Evolutionary conservation across 768 basidiomycete genomes (phyloP).

Genomic region (Naganishia randhawae): DNA sequence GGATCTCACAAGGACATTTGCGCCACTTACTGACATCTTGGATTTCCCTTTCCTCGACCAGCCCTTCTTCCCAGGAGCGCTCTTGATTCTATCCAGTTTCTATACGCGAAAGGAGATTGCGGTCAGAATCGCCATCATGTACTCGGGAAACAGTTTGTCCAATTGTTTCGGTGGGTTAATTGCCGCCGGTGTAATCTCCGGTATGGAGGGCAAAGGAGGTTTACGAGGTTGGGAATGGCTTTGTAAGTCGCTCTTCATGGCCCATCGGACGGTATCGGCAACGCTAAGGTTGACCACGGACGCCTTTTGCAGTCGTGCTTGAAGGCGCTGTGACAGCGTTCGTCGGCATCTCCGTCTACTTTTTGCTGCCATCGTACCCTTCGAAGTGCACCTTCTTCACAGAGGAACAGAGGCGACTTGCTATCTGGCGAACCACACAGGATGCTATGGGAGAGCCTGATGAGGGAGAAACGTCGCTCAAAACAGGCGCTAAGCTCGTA

Average conservation of each 20-base stretch:
- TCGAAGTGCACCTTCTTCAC: slow-evolving; percentile 23
- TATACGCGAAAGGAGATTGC: slow-evolving; percentile 60
- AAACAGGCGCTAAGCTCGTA: slow-evolving; percentile 23
- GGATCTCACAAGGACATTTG: not conserved
- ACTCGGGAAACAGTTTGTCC: slow-evolving; percentile 25
- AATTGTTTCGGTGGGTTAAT: slow-evolving; percentile 53
- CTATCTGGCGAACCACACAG: slow-evolving; percentile 24
- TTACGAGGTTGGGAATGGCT: slow-evolving; percentile 69
- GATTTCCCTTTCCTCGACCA: slow-evolving; percentile 55
- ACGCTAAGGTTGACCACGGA: not conserved
- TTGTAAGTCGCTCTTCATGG: slow-evolving; percentile 29
- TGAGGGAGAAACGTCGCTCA: slow-evolving; percentile 20
- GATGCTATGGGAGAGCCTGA: slow-evolving; percentile 26
- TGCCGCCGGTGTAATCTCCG: slow-evolving; percentile 68
- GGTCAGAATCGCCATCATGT: slow-evolving; percentile 60
- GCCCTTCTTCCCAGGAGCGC: slow-evolving; percentile 63
- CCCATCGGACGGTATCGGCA: not conserved
- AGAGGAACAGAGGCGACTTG: slow-evolving; percentile 20
- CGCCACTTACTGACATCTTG: no score
- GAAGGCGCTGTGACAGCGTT: slow-evolving; percentile 56
- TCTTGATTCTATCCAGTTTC: slow-evolving; percentile 33
- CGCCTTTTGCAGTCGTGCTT: slow-evolving; percentile 58
- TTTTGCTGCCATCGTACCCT: slow-evolving; percentile 17
- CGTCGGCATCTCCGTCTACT: slow-evolving; percentile 47
- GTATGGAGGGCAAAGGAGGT: slow-evolving; percentile 67